A percentile compares a stretch with the other conserved stretches of the same genome.
Conservation (phyloP, 495 filamentous ascomycete genomes). For the Penicillium canariense region DNA sequence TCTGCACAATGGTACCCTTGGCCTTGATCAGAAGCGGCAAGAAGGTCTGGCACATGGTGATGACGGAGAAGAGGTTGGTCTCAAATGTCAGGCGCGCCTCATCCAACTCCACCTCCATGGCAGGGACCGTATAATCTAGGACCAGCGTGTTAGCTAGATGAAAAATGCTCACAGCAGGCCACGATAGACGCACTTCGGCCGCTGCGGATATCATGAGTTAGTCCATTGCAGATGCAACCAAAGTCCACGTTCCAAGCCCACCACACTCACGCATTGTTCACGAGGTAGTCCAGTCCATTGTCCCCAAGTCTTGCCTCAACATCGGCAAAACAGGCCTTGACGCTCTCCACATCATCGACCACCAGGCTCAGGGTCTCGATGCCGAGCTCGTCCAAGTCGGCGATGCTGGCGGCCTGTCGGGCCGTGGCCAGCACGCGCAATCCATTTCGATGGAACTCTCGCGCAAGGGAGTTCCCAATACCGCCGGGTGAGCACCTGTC, state of each 20-base stretch:
- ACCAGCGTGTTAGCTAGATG: conserved; percentile 1
- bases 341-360: conserved; percentile 47
- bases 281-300: conserved; percentile 53
- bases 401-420: conserved; percentile 45
- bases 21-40: conserved; percentile 56
- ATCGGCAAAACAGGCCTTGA: conserved; percentile 42
- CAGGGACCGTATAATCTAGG: conserved; percentile 59
- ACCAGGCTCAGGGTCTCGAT: conserved; percentile 56
- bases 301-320: conserved; percentile 43
- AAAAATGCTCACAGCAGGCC: neutral
- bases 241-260: neutral
- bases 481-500: conserved; percentile 54
- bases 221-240: neutral
- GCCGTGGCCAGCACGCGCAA: conserved; percentile 58
- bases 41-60: conserved; percentile 58
- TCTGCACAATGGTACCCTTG: conserved; percentile 60
- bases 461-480: conserved; percentile 57
- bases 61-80: conserved; percentile 59
- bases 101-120: conserved; percentile 51
- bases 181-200: conserved; percentile 36
- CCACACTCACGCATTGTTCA: conserved; percentile 58
- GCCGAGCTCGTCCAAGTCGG: conserved; percentile 44
- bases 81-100: conserved; percentile 55
- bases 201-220: conserved; percentile 19
- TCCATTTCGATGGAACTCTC: conserved; percentile 52